These are phyloP conservation scores for Gentiana dahurica DNA, from an alignment of 257 asterid species.

Conservation along the genomic window DNA sequence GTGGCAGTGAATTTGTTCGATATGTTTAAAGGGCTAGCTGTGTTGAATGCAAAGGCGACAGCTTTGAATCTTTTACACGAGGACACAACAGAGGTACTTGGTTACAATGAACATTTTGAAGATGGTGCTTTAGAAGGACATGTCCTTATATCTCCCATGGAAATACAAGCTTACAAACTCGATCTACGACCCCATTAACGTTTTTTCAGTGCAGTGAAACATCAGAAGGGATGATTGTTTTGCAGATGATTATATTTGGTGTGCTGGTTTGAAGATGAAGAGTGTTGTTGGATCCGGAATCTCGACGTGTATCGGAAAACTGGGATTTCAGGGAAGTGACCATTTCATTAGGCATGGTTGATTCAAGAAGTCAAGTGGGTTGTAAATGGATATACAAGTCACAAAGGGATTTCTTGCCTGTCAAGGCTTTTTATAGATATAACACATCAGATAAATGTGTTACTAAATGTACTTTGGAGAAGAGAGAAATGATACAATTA, in stretches of 20 bases:
- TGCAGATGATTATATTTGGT: background rate
- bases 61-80: slow-evolving; percentile 65
- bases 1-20: slow-evolving; percentile 61
- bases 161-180: slow-evolving; percentile 87
- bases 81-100: slow-evolving; percentile 65
- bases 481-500: background rate
- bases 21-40: slow-evolving; percentile 63
- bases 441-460: background rate
- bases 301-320: background rate
- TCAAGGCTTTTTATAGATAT: background rate
- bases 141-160: slow-evolving; percentile 83
- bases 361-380: background rate
- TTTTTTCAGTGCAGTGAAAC: background rate
- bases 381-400: background rate
- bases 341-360: background rate
- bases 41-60: slow-evolving; percentile 51
- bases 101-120: slow-evolving; percentile 63
- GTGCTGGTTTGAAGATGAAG: background rate
- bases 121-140: slow-evolving; percentile 82
- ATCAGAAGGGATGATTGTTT: background rate
- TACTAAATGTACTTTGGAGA: background rate
- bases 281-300: background rate
- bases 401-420: background rate
- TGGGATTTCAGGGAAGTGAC: background rate
- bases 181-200: slow-evolving; percentile 42